Base-by-base conservation (phyloP, 371 early-diverging fungal genomes). In the Mortierella sp. region DNA sequence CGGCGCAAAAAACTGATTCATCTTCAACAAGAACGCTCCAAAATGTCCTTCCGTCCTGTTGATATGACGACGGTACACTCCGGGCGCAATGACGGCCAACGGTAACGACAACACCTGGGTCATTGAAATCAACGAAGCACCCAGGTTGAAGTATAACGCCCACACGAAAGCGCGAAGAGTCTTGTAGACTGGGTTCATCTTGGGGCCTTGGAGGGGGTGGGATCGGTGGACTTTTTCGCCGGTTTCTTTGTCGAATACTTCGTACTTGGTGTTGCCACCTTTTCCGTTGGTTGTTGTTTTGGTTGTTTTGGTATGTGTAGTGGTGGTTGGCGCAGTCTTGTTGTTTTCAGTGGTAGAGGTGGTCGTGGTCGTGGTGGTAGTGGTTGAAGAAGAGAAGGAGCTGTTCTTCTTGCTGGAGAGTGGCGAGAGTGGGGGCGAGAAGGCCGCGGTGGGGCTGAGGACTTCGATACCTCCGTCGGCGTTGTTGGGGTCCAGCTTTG, bases 1-100 rank as follows among this genome's bases (percentile, higher is more conserved):
- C 2, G 95, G 95, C n/a, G 93, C 91, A 85, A 95, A 94, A 32
- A 91, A 88, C 76, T 92, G 94, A 49, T 92, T 91, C 35, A 93
- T 81, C 41, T 91, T 89, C 12, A 95, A 89, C 38, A 95, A 65
- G 46, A 91, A 87, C 12, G 92, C 90, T 18, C 93, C 93, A 91
- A 94, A 95, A 56, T 92, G 89, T 18, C 89, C 85, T 89, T 93
- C 90, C 1, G 93, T 91, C 70, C 89, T 88, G 46, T 80, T 75
- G 86, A 93, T 93, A 70, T 89, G 92, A 24, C 80, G 78, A 5
- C 87, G 89, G 71, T 92, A 94, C 8, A 81, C 60, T 5, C 81
- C 75, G 3, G 87, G 87, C 0, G 83, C 83, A 51, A 86, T 60
- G n/a, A 82, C 32, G 0, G 72, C 32, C 65, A 82, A 32, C 0